A percentile compares a stretch with the other conserved stretches of the same genome.
These are phyloP conservation scores for Cephalotrichum gorgonifer DNA, from an alignment of 2,329 filamentous ascomycete genomes.

Conservation along the genomic window DNA sequence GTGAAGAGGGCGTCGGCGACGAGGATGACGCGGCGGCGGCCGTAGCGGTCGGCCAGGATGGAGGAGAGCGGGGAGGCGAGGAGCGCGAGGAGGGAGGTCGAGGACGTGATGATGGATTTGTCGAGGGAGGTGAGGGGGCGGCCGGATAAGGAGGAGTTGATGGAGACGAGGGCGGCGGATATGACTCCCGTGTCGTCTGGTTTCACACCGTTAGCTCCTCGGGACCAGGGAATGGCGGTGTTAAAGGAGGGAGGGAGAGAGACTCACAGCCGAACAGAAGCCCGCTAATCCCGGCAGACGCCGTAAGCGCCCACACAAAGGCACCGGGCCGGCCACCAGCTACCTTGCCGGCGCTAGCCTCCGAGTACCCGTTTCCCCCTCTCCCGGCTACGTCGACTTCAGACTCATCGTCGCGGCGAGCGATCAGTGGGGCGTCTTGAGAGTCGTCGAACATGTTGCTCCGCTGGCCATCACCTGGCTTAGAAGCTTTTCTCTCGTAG, in stretches of 20 bases:
- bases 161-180: conserved; percentile 56
- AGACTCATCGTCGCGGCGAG: background rate
- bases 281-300: conserved; percentile 57
- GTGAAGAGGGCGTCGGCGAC: conserved; percentile 58
- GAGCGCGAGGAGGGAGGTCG: conserved; percentile 56
- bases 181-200: conserved; percentile 59
- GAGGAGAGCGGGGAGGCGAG: conserved; percentile 54
- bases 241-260: background rate
- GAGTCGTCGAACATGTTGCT: too few relatives aligned
- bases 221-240: background rate
- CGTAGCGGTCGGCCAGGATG: conserved; percentile 49
- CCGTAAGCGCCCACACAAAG: conserved; percentile 52
- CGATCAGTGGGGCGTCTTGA: conserved; percentile 3
- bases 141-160: conserved; percentile 46
- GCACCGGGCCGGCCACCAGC: conserved; percentile 23
- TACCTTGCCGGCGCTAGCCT: background rate
- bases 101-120: conserved; percentile 62
- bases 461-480: too few relatives aligned
- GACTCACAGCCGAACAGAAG: conserved; percentile 56
- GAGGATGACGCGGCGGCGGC: conserved; percentile 53
- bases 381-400: background rate
- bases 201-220: too few relatives aligned
- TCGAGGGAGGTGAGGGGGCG: conserved; percentile 50
- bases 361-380: background rate
- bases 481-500: too few relatives aligned